Conservation (phyloP, 2,329 filamentous ascomycete genomes). For the Xylaria hypoxylon region DNA sequence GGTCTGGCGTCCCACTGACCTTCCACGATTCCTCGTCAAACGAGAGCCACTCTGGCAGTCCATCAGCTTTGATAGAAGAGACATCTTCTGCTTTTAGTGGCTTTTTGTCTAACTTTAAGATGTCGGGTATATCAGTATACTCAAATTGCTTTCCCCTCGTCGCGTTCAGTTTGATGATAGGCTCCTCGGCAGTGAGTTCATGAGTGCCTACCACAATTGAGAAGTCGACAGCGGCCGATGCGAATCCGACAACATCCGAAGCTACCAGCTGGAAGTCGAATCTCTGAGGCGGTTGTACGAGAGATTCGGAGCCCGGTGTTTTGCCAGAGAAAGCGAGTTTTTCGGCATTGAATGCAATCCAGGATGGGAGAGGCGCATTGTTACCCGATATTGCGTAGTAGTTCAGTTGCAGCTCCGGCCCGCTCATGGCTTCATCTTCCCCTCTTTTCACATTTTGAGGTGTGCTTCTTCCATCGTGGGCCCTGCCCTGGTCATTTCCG, state of each 20-base stretch:
- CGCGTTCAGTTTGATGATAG: conserved; percentile 67
- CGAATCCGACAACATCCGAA: conserved; percentile 83
- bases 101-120: conserved; percentile 69
- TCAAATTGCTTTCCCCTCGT: conserved; percentile 63
- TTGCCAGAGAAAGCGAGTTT: conserved; percentile 76
- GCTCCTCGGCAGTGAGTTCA: conserved; percentile 72
- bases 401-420: conserved; percentile 58
- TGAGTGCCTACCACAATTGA: conserved; percentile 78
- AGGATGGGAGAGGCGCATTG: conserved; percentile 86
- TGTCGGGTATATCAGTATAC: conserved; percentile 63
- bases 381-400: conserved; percentile 83
- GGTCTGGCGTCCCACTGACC: conserved; percentile 73
- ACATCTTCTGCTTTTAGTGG: conserved; percentile 63
- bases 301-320: conserved; percentile 72
- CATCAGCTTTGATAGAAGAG: conserved; percentile 59
- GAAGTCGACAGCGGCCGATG: conserved; percentile 73
- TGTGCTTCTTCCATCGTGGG: background rate
- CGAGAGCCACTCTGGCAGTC: conserved; percentile 75
- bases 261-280: conserved; percentile 81
- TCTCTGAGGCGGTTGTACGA: conserved; percentile 74
- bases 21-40: conserved; percentile 72
- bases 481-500: conserved; percentile 1
- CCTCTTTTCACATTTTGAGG: conserved; percentile 5
- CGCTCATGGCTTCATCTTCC: background rate
- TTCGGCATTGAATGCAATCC: conserved; percentile 78